These are phyloP conservation scores for Phytopythium montanum DNA, from an alignment of 352 stramenopile genomes.

Conservation along the genomic window DNA sequence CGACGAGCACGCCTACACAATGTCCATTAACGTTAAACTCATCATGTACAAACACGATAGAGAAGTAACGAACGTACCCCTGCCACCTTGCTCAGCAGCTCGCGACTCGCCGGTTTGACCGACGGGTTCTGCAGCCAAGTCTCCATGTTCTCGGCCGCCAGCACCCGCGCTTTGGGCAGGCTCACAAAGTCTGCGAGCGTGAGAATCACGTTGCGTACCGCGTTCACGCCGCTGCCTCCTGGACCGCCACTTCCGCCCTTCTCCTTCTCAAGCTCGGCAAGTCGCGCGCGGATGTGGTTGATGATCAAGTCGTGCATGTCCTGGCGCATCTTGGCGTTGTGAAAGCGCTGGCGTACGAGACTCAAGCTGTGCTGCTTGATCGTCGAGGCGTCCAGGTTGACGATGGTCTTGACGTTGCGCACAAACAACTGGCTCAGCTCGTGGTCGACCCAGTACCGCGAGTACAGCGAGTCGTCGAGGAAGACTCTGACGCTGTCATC, in stretches of 20 bases:
- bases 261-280: slow-evolving; percentile 72
- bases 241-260: slow-evolving; percentile 19
- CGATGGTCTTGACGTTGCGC: slow-evolving; percentile 72
- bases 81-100: slow-evolving; percentile 73
- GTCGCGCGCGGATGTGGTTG: slow-evolving; percentile 61
- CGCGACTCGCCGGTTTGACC: slow-evolving; percentile 64
- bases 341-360: slow-evolving; percentile 42
- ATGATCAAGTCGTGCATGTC: slow-evolving; percentile 63
- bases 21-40: too few species aligned
- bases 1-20: slow-evolving; percentile 47
- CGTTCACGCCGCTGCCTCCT: slow-evolving; percentile 46
- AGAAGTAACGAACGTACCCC: slow-evolving; percentile 4
- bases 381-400: slow-evolving; percentile 21
- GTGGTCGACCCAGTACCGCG: slow-evolving; percentile 82
- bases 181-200: slow-evolving; percentile 63
- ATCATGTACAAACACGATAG: neutral
- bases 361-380: slow-evolving; percentile 1
- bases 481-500: slow-evolving; percentile 87
- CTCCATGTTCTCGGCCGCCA: slow-evolving; percentile 77
- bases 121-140: slow-evolving; percentile 77
- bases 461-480: slow-evolving; percentile 77
- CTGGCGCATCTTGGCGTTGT: slow-evolving; percentile 30
- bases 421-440: slow-evolving; percentile 78
- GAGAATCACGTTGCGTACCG: slow-evolving; percentile 72
- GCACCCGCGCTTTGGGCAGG: slow-evolving; percentile 52